Percentiles rank a stretch among this genome's conserved stretches.
Conservation (phyloP, 2,329 filamentous ascomycete genomes). For the Helminthosporium solani region DNA sequence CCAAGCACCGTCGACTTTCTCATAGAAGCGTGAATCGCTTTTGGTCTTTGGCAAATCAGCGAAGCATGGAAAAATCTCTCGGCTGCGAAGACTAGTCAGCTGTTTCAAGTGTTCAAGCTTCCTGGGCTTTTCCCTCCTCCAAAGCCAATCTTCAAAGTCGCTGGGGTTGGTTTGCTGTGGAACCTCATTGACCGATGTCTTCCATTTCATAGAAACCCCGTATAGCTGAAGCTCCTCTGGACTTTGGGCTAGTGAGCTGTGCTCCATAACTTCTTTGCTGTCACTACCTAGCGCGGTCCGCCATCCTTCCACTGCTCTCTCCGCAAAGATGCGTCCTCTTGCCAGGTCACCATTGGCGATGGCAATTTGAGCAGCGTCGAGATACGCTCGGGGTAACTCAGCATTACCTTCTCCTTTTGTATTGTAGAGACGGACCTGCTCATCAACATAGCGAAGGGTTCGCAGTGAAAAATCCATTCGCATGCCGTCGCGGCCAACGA, state of each 20-base stretch:
- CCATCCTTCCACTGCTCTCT: slow-evolving; percentile 14
- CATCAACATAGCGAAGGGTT: slow-evolving; percentile 24
- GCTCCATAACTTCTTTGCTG: slow-evolving; percentile 17
- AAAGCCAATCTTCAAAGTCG: slow-evolving; percentile 30
- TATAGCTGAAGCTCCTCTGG: slow-evolving; percentile 15
- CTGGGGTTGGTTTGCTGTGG: slow-evolving; percentile 11
- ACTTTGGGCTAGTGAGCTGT: slow-evolving; percentile 11
- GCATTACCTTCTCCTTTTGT: slow-evolving; percentile 22
- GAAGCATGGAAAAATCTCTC: slow-evolving; percentile 20
- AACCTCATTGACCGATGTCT: slow-evolving; percentile 17
- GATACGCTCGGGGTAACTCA: slow-evolving; percentile 23
- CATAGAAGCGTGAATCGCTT: slow-evolving; percentile 11
- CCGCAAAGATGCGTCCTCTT: slow-evolving; percentile 31
- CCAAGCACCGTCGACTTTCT: slow-evolving; percentile 7
- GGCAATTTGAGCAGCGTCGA: slow-evolving; percentile 27
- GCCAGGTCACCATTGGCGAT: slow-evolving; percentile 35
- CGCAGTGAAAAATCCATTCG: slow-evolving; percentile 9
- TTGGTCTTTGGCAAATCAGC: slow-evolving; percentile 15
- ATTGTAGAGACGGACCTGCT: slow-evolving; percentile 27
- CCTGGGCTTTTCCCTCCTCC: slow-evolving; percentile 21
- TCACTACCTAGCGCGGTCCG: slow-evolving; percentile 16
- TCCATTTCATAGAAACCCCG: slow-evolving; percentile 25
- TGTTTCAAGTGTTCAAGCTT: slow-evolving; percentile 11
- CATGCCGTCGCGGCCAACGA: slow-evolving; percentile 22
- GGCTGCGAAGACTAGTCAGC: slow-evolving; percentile 17